Conservation (phyloP, 2,329 filamentous ascomycete species). For the Cercospora sp. region DNA sequence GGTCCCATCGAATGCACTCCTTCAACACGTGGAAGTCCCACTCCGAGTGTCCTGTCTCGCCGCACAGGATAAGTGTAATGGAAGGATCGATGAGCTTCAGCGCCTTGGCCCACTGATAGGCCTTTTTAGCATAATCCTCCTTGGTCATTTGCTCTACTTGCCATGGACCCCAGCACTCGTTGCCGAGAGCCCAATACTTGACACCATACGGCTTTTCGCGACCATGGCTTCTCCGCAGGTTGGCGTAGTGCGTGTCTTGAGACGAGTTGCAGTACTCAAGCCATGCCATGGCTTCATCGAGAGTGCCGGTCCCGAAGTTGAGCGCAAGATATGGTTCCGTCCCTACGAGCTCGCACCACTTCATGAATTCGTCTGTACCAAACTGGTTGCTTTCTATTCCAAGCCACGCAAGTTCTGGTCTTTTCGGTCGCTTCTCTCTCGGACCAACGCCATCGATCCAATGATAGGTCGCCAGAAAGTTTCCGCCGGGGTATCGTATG, state of each 20-base stretch:
- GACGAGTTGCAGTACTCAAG: slow-evolving; percentile 83
- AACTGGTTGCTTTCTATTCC: slow-evolving; percentile 76
- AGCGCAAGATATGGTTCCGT: slow-evolving; percentile 78
- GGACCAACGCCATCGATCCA: slow-evolving; percentile 82
- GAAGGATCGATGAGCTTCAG: slow-evolving; percentile 70
- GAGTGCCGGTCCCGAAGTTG: slow-evolving; percentile 73
- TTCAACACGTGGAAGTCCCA: slow-evolving; percentile 76
- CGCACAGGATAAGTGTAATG: slow-evolving; percentile 71
- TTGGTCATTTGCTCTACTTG: slow-evolving; percentile 68
- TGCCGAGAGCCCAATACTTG: slow-evolving; percentile 84
- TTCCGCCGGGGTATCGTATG: slow-evolving; percentile 78
- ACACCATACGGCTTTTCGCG: slow-evolving; percentile 75
- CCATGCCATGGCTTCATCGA: slow-evolving; percentile 68
- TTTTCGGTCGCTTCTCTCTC: slow-evolving; percentile 61
- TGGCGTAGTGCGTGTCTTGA: slow-evolving; percentile 78
- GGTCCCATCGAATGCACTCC: slow-evolving; percentile 60
- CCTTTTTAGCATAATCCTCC: slow-evolving; percentile 68
- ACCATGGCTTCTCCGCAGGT: slow-evolving; percentile 73
- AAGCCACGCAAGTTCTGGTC: slow-evolving; percentile 77
- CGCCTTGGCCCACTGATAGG: slow-evolving; percentile 71
- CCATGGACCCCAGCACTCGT: slow-evolving; percentile 68
- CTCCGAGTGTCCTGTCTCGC: slow-evolving; percentile 65
- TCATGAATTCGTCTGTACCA: slow-evolving; percentile 83
- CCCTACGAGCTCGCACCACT: slow-evolving; percentile 71
- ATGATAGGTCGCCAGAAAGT: slow-evolving; percentile 82